A percentile compares a stretch with the other conserved stretches of the same genome.
These are phyloP conservation scores for Solanum chilense DNA, from an alignment of 257 asterid species.

Conservation along the genomic window DNA sequence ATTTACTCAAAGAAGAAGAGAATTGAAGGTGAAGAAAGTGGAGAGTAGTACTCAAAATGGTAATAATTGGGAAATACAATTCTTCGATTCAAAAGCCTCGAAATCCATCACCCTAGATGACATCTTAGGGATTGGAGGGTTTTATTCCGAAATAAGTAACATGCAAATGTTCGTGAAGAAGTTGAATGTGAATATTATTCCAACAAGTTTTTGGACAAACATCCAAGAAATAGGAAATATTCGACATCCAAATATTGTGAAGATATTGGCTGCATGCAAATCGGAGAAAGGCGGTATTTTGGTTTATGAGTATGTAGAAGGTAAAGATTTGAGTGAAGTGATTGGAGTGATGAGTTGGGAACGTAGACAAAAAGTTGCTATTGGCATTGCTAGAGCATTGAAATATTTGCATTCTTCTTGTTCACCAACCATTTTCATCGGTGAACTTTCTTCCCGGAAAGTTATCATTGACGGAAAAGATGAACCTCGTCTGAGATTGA, in stretches of 20 bases:
- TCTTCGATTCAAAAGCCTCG: conserved; percentile 25
- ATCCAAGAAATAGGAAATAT: conserved; percentile 24
- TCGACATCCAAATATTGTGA: conserved; percentile 53
- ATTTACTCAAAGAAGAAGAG: conserved; percentile 10
- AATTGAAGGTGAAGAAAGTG: conserved; percentile 10
- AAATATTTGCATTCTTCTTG: conserved; percentile 41
- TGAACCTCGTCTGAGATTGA: conserved; percentile 40
- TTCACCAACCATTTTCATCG: conserved; percentile 35
- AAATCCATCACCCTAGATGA: conserved; percentile 33
- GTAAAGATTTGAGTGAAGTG: conserved; percentile 39
- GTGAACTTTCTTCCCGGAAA: conserved; percentile 30
- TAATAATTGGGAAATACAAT: conserved; percentile 40
- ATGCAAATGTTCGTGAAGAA: conserved; percentile 24
- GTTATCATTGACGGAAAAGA: conserved; percentile 41
- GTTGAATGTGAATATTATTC: conserved; percentile 2
- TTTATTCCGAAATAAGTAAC: background rate
- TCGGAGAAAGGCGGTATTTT: conserved; percentile 46
- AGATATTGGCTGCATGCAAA: conserved; percentile 45
- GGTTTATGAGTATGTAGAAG: conserved; percentile 55
- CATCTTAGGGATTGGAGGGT: conserved; percentile 5
- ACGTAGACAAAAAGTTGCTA: conserved; percentile 45
- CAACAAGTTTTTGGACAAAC: conserved; percentile 15
- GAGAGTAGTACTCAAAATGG: conserved; percentile 39
- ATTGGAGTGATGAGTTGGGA: conserved; percentile 37
- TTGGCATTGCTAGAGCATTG: conserved; percentile 51